phyloP scores from a whole-genome alignment of 306 rosid species.

The Begonia peltatifolia region DNA sequence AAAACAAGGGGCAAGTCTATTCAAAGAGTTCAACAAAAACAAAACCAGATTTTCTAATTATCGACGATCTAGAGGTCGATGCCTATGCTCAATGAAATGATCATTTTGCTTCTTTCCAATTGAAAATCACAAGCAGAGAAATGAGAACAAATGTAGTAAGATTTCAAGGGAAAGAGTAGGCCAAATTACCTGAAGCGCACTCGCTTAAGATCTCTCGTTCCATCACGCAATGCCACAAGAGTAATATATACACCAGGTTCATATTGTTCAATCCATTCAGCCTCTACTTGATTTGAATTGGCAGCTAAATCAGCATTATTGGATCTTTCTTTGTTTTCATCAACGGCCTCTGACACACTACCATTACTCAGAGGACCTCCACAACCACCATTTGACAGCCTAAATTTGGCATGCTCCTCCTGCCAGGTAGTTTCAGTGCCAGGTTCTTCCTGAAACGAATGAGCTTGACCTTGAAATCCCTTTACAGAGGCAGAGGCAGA shows the following conservation, averaged over 20 bases:
- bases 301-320: constrained; percentile 25
- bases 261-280: constrained; percentile 95
- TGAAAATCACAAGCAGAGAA: not conserved
- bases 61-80: not conserved
- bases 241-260: constrained; percentile 98
- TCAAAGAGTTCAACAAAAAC: too few species aligned
- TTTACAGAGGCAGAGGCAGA: constrained; percentile 32
- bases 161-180: constrained; percentile 1
- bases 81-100: too few species aligned
- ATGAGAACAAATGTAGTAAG: constrained; percentile 5
- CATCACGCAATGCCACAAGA: constrained; percentile 73
- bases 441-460: constrained; percentile 24
- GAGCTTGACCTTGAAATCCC: constrained; percentile 19
- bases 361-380: constrained; percentile 28
- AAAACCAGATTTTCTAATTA: not conserved
- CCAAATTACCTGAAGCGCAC: constrained; percentile 81
- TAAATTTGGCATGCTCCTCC: constrained; percentile 17
- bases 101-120: not conserved
- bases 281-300: constrained; percentile 53
- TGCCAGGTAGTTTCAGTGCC: constrained; percentile 29
- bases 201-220: constrained; percentile 87
- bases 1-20: not conserved
- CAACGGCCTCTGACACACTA: constrained; percentile 35
- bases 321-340: constrained; percentile 45
- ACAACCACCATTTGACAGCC: constrained; percentile 34